Base-by-base conservation (phyloP, 2,329 filamentous ascomycete genomes). In the Diaporthe australafricana region DNA sequence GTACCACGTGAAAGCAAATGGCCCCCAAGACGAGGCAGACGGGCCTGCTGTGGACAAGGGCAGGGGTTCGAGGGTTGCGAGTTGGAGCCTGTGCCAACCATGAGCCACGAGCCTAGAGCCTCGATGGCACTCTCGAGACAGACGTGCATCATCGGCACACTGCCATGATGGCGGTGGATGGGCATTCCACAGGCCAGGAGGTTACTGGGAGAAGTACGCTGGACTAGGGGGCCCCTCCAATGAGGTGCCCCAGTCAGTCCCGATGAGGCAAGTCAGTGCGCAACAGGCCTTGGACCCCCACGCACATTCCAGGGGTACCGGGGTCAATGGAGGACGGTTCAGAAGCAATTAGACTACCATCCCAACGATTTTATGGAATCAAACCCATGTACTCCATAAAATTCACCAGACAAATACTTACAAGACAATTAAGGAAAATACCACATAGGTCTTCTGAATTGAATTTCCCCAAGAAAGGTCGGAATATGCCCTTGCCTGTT, bases 11-110 rank as follows among this genome's bases (percentile, higher is more conserved):
- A 32, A 22, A 30, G 32, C 53, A 40, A 14, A 40, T 11, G 35
- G 40, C 60, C 60, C 60, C 60, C 42, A 42, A 48, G 27, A 22
- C 42, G 35, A 63, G 60, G 60, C 60, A 48, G 60, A 35, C 42
- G 57, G 20, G 6, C 12, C 17, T 35, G 57, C 57, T 63, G 60
- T 25, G 60, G 42, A 14, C 17, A 20, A 3, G 20, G 38, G 38
- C 38, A 30, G 22, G 45, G 40, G 40, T 16, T 12, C 20, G n/a
- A n/a, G n/a, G n/a, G 57, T 35, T 5, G 38, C 40, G 7, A 42
- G 11, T n/a, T 17, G 2, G 56, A 45, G 22, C 42, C 35, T 30
- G 60, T 48, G 30, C 30, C 32, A 35, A n/a, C 6, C 27, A 63
- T n/a, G 25, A 20, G 25, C 42, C n/a, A 12, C 35, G 11, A 12